These are phyloP conservation scores for Prinsepia uniflora DNA, from an alignment of 306 rosid genomes.

Conservation along the genomic window DNA sequence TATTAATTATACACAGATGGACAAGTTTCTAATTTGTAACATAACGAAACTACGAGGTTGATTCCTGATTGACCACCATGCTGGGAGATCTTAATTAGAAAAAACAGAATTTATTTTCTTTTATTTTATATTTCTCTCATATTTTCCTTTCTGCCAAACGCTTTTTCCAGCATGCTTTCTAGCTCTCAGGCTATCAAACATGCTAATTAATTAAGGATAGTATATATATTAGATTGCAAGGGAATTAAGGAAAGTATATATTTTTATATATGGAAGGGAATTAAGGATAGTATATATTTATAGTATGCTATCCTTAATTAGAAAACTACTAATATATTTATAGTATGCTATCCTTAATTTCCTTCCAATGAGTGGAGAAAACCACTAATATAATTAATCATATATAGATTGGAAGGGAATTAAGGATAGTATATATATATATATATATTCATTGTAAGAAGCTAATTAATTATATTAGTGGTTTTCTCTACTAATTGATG, in stretches of 20 bases:
- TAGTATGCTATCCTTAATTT: no score
- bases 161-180: neutral
- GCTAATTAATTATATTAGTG: neutral
- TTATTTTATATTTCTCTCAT: neutral
- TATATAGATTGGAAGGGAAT: no score
- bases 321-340: no score
- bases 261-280: no score
- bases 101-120: neutral
- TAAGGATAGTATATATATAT: no score
- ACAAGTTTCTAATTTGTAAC: slow-evolving; percentile 17
- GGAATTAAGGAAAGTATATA: no score
- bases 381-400: no score
- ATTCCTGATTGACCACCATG: slow-evolving; percentile 1
- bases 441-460: neutral
- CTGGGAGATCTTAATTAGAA: neutral
- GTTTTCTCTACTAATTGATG: neutral
- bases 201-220: no score
- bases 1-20: neutral
- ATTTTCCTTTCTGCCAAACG: neutral
- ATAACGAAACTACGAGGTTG: slow-evolving; percentile 9
- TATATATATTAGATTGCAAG: no score
- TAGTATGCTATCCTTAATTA: no score
- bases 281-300: neutral
- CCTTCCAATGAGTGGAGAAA: no score
- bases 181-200: neutral